Evolutionary conservation across 2,329 filamentous ascomycete genomes (phyloP), one percentile per base, ranked within the genome.

Genomic region (Penicillium sp.): DNA sequence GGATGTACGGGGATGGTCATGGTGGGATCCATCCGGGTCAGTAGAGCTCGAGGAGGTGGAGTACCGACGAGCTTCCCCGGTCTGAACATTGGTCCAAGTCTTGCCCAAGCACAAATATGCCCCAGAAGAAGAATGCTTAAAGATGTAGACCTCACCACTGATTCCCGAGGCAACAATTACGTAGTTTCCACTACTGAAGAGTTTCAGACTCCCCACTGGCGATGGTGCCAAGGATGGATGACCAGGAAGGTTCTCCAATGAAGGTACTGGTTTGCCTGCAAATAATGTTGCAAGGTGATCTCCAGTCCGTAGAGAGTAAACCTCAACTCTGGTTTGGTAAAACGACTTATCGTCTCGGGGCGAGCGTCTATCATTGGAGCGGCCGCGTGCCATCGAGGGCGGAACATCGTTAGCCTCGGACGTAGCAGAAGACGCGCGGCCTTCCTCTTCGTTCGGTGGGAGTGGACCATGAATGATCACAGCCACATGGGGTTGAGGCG

Each of bases 141-240:
- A 97, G 6, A 95, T 75, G 78, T 87, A 95, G 40, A 92, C 84
- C 71, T 97, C 92, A 10, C 92, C 92, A 43, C 89, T 95, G 20
- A 79, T 73, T 2, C 89, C 90, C 43, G 90, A 96, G 47, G 87
- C 82, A 28, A 96, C 75, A 3, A 85, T 78, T 32, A 96, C 65
- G 60, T 81, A 88, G 28, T 83, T 86, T 4, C 81, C 82, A 59
- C 88, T 86, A 9, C 87, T 85, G 61, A 86, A 81, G 47, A 96
- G 75, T 39, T 81, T 83, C 50, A 96, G 78, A 24, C 87, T 83
- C 23, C 89, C 89, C 4, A 80, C 79, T 0, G 89, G 85, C 7
- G 80, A 71, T 7, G 89, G 89, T 23, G 85, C 80, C 55, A 82
- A 78, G 53, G 88, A 87, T 20, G 84, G 72, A 5, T 69, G 82